Conservation (phyloP, 163 green algal species). For the Smithsoniella earleae region DNA sequence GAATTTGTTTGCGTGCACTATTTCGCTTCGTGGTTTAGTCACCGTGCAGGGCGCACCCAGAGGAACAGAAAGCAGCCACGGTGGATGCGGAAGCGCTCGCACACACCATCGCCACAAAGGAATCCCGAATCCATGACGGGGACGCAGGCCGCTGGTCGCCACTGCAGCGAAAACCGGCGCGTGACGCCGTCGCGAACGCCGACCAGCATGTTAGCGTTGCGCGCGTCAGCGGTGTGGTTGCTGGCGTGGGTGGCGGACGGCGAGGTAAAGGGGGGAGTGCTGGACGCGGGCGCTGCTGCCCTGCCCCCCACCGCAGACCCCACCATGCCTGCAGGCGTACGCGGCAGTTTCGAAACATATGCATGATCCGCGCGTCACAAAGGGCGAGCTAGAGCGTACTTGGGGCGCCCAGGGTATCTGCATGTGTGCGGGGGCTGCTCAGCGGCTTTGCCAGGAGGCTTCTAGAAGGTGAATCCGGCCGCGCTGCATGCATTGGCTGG, state of each 20-base stretch:
- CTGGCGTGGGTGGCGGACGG: not conserved
- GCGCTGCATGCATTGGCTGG: conserved; percentile 26
- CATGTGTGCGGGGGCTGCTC: not conserved
- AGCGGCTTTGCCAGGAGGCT: not conserved
- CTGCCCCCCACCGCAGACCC: too few species aligned
- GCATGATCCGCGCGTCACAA: not conserved
- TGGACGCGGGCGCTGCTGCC: too few species aligned
- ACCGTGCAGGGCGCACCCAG: conserved; percentile 22
- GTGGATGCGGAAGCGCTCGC: conserved; percentile 67
- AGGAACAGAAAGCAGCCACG: conserved; percentile 28
- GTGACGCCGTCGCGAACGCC: conserved; percentile 59
- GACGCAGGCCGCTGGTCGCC: conserved; percentile 52
- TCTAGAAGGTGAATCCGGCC: not conserved
- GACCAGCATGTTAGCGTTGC: conserved; percentile 58
- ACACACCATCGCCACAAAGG: conserved; percentile 72
- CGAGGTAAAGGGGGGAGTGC: not conserved
- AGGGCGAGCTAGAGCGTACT: not conserved
- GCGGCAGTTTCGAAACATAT: not conserved
- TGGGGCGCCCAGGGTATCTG: not conserved
- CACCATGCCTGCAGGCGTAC: not conserved
- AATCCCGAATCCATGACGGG: conserved; percentile 66
- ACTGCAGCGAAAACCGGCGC: conserved; percentile 29
- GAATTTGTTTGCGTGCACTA: too few species aligned
- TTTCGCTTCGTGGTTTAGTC: too few species aligned
- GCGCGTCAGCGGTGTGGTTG: conserved; percentile 38